phyloP scores from a whole-genome alignment of 768 basidiomycete genomes.

The Amanita pallidorosea region DNA sequence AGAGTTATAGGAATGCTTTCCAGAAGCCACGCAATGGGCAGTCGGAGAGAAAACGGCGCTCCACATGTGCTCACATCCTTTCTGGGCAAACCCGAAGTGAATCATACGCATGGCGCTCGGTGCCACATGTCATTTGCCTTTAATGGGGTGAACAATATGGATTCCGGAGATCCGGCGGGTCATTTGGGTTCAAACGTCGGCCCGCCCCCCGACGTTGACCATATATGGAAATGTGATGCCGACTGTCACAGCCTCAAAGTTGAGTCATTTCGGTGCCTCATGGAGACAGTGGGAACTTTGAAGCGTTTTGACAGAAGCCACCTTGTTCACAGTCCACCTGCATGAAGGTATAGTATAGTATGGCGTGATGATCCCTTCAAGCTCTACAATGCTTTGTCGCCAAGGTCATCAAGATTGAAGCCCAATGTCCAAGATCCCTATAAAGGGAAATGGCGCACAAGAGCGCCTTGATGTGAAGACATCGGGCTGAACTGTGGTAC shows the following conservation, averaged over 20 bases:
- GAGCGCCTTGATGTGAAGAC: background rate
- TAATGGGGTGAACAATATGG: background rate
- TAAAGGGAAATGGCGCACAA: background rate
- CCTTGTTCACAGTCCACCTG: background rate
- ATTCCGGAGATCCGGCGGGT: background rate
- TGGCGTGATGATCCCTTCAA: background rate
- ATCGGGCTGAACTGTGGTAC: background rate
- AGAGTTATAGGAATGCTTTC: too few relatives aligned
- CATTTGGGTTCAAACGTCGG: background rate
- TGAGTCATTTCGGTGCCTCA: background rate
- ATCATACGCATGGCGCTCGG: background rate
- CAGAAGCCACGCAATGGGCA: too few relatives aligned
- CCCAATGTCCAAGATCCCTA: background rate
- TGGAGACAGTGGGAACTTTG: background rate
- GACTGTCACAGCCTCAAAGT: background rate
- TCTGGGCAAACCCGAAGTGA: background rate
- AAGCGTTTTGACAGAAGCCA: background rate
- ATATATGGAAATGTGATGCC: background rate
- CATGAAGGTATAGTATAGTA: conserved; percentile 1
- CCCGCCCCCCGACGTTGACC: background rate
- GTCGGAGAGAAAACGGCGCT: too few relatives aligned
- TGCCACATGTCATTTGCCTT: background rate
- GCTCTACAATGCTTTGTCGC: background rate
- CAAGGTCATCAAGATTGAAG: background rate
- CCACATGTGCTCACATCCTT: too few relatives aligned